Evolutionary conservation across 2,329 filamentous ascomycete species (phyloP), one percentile per base, ranked within the genome.

Genomic region (Phaeosphaeriaceae sp.): DNA sequence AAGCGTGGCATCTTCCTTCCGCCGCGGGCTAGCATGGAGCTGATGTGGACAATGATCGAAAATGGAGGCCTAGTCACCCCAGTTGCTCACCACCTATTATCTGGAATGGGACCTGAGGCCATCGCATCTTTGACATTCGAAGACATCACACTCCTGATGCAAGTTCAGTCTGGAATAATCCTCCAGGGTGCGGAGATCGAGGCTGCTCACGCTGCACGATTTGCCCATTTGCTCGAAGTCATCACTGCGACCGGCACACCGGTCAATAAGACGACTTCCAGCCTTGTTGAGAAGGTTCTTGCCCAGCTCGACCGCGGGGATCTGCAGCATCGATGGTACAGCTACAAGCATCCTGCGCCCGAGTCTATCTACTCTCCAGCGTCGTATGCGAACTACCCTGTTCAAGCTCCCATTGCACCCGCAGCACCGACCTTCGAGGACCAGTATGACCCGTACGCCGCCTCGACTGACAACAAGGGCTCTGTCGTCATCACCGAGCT

Each of bases 391-490:
- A 76, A 83, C 0, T 86, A 82, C 76, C 66, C 81, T 54, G 65
- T 68, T 51, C 72, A 69, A 54, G 84, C 86, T 1, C 78, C 78
- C 19, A 73, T 78, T 31, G 83, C 86, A 11, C 80, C 84, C 2
- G 84, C 84, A 7, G 83, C 85, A 7, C 84, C 88, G 4, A 85
- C 86, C 53, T 89, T 87, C 57, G 91, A 96, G 70, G 94, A 97
- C 65, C 89, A 88, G 7, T 96, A 90, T 70, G 95, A 99, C 73
- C 95, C 95, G 1, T 96, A 98, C 73, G 91, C 91, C 15, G 88
- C 91, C 70, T 93, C 87, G 65, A 97, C 92, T 33, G 95, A 99
- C 77, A 94, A 95, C 83, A 94, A 94, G 78, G 93, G 92, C 42
- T 98, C 95, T 13, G 90, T 93, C 17, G 84, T 92, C 57, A 97